These are phyloP conservation scores for Amaranthus tricolor DNA, from an alignment of 179 eudicot species.

Conservation along the genomic window DNA sequence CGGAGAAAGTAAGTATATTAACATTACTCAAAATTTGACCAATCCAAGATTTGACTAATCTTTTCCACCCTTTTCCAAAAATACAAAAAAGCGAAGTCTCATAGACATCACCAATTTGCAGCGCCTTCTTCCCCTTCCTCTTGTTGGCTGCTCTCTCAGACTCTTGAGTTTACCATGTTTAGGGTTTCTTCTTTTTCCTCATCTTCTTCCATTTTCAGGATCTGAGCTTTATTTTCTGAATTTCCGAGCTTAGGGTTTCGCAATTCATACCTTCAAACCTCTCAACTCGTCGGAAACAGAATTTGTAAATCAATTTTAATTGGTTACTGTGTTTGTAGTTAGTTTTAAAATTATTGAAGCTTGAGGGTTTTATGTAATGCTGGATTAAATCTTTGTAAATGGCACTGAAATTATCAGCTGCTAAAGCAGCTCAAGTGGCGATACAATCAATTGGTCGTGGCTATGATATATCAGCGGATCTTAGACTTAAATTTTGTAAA, in stretches of 20 bases:
- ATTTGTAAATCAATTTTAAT: neutral
- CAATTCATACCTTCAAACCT: neutral
- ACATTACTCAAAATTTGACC: constrained; percentile 13
- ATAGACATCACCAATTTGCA: too few species aligned
- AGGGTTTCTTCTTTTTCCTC: constrained; percentile 15
- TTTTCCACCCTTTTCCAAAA: neutral
- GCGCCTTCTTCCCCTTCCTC: neutral
- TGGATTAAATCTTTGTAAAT: constrained; percentile 25
- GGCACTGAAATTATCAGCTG: constrained; percentile 71
- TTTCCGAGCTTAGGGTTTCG: constrained; percentile 12
- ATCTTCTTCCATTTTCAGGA: constrained; percentile 2
- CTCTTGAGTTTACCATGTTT: neutral
- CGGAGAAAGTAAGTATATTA: too few species aligned
- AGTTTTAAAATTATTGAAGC: neutral
- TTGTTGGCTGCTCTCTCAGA: neutral
- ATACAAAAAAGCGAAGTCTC: neutral
- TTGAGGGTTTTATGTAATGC: constrained; percentile 15
- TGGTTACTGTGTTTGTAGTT: neutral
- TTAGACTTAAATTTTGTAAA: constrained; percentile 81
- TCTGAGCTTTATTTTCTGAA: constrained; percentile 1
- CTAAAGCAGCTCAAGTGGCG: constrained; percentile 72
- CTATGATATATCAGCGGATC: constrained; percentile 71
- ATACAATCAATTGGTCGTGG: constrained; percentile 82
- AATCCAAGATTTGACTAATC: constrained; percentile 19
- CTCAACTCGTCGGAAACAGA: too few species aligned